Evolutionary conservation across 805 yeast genomes (phyloP).

Genomic region (Yamadazyma kitorensis): DNA sequence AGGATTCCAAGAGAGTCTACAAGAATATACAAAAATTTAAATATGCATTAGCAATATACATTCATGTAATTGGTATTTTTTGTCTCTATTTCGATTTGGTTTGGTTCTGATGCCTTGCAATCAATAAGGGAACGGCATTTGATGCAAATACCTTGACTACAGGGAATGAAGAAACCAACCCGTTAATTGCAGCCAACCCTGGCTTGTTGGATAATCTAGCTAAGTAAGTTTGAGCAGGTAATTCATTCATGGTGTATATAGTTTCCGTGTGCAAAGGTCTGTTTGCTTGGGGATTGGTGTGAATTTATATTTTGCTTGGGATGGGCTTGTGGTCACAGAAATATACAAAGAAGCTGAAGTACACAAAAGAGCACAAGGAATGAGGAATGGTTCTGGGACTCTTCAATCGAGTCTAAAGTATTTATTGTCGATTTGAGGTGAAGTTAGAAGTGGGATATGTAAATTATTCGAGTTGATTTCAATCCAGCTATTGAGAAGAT

Average conservation of each 20-base stretch:
- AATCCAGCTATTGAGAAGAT: constrained; percentile 24
- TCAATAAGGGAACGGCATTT: constrained; percentile 57
- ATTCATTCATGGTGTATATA: constrained; percentile 20
- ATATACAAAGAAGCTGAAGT: no score
- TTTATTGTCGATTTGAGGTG: constrained; percentile 27
- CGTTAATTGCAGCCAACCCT: constrained; percentile 57
- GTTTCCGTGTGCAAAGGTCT: no score
- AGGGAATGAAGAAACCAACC: constrained; percentile 58
- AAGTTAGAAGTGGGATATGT: constrained; percentile 28
- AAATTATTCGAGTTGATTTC: constrained; percentile 19
- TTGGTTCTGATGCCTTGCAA: constrained; percentile 31
- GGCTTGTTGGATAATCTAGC: constrained; percentile 52
- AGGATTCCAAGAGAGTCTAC: constrained; percentile 7
- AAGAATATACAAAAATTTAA: not conserved
- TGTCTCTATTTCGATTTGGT: not conserved
- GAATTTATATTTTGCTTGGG: no score
- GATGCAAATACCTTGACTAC: constrained; percentile 56
- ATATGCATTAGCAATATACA: no score
- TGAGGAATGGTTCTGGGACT: no score
- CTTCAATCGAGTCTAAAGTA: constrained; percentile 3
- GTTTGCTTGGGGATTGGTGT: no score
- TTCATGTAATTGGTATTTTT: not conserved
- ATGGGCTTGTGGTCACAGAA: no score
- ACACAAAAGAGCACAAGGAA: no score
- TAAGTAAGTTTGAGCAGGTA: constrained; percentile 46